Evolutionary conservation across 192 early-diverging fungal genomes (phyloP).

Genomic region (Phlyctochytrium planicorne): DNA sequence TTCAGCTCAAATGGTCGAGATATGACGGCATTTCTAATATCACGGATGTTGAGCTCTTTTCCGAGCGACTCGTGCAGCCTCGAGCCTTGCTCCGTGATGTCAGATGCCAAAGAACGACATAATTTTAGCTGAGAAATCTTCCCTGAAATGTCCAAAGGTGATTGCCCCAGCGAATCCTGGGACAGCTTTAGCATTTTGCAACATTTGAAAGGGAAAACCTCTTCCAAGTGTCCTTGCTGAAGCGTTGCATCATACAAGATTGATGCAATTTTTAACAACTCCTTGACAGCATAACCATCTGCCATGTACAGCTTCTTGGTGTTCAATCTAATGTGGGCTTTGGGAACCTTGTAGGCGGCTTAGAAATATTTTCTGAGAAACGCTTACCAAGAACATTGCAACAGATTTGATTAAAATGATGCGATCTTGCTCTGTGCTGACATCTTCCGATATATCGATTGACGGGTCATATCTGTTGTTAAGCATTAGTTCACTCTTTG

Average conservation of each 20-base stretch:
- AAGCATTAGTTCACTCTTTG: background rate
- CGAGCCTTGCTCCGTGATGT: conserved; percentile 49
- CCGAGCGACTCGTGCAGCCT: conserved; percentile 47
- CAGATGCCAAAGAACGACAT: conserved; percentile 41
- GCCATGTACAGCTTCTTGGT: conserved; percentile 52
- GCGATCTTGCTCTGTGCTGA: conserved; percentile 48
- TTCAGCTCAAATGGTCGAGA: conserved; percentile 51
- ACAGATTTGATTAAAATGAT: conserved; percentile 51
- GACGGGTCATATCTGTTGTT: conserved; percentile 47
- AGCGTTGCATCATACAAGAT: conserved; percentile 41
- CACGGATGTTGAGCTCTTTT: conserved; percentile 40
- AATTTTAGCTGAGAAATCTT: conserved; percentile 43
- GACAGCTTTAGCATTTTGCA: background rate
- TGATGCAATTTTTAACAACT: conserved; percentile 47
- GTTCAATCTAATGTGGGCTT: conserved; percentile 54
- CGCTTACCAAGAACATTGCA: conserved; percentile 45
- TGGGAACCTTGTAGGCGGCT: conserved; percentile 33
- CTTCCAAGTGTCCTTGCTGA: conserved; percentile 14
- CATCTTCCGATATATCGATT: conserved; percentile 41
- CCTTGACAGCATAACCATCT: conserved; percentile 52
- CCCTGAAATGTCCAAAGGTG: conserved; percentile 41
- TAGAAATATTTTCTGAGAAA: background rate
- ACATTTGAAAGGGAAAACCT: conserved; percentile 19
- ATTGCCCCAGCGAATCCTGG: conserved; percentile 22
- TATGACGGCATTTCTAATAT: conserved; percentile 41